A percentile compares a stretch with the other conserved stretches of the same genome.
Conservation (phyloP, 495 filamentous ascomycete genomes). For the Penicillium coprophilum region DNA sequence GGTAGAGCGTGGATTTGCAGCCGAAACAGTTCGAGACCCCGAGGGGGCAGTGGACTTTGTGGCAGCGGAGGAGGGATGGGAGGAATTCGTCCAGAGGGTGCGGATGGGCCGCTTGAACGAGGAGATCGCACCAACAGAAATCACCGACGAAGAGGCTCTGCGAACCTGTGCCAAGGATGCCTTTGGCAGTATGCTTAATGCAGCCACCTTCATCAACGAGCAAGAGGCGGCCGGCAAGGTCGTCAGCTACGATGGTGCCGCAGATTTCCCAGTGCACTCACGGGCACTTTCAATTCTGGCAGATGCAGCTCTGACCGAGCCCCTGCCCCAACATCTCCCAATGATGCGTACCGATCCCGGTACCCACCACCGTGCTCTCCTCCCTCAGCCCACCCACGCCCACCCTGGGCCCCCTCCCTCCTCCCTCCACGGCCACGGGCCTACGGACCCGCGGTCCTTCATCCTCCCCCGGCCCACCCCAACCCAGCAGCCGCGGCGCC, state of each 20-base stretch:
- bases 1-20: slow-evolving; percentile 40
- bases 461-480: slow-evolving; percentile 43
- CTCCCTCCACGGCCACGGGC: slow-evolving; percentile 8
- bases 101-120: slow-evolving; percentile 32
- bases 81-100: slow-evolving; percentile 44
- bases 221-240: neutral
- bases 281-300: slow-evolving; percentile 36
- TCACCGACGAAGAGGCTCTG: slow-evolving; percentile 1
- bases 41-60: slow-evolving; percentile 34
- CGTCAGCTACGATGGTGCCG: slow-evolving; percentile 6
- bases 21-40: slow-evolving; percentile 36
- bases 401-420: slow-evolving; percentile 21
- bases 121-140: slow-evolving; percentile 2
- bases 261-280: slow-evolving; percentile 9
- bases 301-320: slow-evolving; percentile 34
- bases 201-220: slow-evolving; percentile 12
- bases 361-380: slow-evolving; percentile 32
- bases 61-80: slow-evolving; percentile 38
- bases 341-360: slow-evolving; percentile 26
- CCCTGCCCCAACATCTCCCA: slow-evolving; percentile 24
- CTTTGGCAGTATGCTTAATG: slow-evolving; percentile 18
- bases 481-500: slow-evolving; percentile 38
- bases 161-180: slow-evolving; percentile 4
- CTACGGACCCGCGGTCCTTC: slow-evolving; percentile 41
- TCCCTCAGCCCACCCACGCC: slow-evolving; percentile 28